These are phyloP conservation scores for Paraphaeosphaeria sporulosa DNA, from an alignment of 2,329 filamentous ascomycete species.

Conservation along the genomic window DNA sequence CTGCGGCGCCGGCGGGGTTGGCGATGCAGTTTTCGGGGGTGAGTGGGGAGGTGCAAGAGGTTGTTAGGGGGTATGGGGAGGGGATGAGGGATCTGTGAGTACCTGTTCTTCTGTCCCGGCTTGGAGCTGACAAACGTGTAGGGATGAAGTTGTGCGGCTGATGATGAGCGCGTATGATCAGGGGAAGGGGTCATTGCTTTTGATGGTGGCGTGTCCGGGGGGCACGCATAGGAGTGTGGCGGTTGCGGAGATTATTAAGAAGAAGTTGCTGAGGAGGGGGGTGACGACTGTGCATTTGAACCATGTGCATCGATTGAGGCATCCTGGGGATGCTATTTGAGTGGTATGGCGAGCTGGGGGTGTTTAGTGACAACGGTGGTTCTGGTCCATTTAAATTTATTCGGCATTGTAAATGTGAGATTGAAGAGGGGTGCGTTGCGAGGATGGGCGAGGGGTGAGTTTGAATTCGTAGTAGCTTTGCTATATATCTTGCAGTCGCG, in stretches of 20 bases:
- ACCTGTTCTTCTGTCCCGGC: neutral
- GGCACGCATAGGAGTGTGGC: conserved; percentile 45
- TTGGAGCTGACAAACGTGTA: neutral
- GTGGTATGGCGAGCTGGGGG: neutral
- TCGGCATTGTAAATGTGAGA: no score
- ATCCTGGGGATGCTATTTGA: conserved; percentile 20
- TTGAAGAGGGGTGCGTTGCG: no score
- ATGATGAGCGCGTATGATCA: conserved; percentile 9
- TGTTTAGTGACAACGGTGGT: neutral
- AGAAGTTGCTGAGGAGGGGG: conserved; percentile 24
- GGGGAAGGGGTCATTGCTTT: conserved; percentile 3
- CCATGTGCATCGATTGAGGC: conserved; percentile 38
- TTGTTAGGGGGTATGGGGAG: neutral
- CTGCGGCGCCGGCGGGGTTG: neutral
- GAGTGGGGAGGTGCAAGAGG: neutral
- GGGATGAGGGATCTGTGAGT: conserved; percentile 11
- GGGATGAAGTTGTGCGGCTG: conserved; percentile 7
- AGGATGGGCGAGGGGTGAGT: no score
- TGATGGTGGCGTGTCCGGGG: conserved; percentile 24
- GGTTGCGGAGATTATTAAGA: conserved; percentile 35
- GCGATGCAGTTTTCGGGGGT: neutral
- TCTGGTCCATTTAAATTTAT: no score
- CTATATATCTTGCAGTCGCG: no score
- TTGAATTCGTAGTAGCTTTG: no score
- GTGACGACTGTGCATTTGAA: conserved; percentile 27